Evolutionary conservation across 495 filamentous ascomycete species (phyloP), one percentile per base, ranked within the genome.

Genomic region (Daldinia caldariorum): DNA sequence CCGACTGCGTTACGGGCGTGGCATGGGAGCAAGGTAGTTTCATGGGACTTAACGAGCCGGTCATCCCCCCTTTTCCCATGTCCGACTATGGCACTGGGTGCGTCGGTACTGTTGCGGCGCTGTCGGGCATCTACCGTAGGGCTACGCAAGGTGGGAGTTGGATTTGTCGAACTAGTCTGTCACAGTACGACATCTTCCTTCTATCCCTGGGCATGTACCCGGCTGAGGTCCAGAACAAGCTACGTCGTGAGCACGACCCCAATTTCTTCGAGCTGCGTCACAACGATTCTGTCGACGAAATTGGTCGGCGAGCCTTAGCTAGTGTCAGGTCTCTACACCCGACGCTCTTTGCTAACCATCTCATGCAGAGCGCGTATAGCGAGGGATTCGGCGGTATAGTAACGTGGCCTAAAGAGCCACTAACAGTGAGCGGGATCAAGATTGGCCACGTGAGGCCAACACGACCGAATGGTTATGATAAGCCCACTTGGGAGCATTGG

Each of bases 1-100:
- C 86, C 12, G 86, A 88, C 79, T 83, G 78, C 57, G 78, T 80
- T 71, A 69, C 78, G 57, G 75, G 75, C 26, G 81, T 92, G 6
- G 90, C 91, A 6, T 92, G 89, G 90, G 87, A 87, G 4, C 91
- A 93, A 76, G 91, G 90, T 9, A 63, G 85, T 49, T 89, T 89
- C 77, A 92, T 94, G 89, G 89, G 89, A 10, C 79, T 87, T 9
- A 72, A 84, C 10, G 87, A 88, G 67, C 91, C 91, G 3, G 86
- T 92, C n/a, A 87, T 93, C 0, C 91, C 91, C 53, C 90, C 90
- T 0, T 93, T 93, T 78, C 92, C 91, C 22, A 93, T 92, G 81
- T 91, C 88, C 39, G 91, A 93, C 79, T 93, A 94, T 77, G 89
- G 91, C 32, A 92, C 91, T 2, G 91, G 87, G 4, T 82, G 74